Conservation (phyloP, 169 alveolate genomes). For the Blepharisma undulans region DNA sequence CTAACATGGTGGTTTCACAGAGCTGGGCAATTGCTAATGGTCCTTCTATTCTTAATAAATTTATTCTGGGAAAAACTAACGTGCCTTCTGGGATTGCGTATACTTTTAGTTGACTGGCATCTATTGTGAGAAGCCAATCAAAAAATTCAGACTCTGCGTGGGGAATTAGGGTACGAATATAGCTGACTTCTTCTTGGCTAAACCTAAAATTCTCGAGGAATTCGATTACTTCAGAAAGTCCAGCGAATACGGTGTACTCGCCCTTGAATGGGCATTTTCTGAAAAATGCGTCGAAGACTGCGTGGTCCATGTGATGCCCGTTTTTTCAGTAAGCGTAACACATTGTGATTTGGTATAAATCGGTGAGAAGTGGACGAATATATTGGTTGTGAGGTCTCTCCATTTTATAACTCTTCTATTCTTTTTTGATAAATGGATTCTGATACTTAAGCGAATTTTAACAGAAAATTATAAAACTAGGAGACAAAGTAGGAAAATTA, state of each 20-base stretch:
- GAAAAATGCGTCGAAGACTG: slow-evolving; percentile 87
- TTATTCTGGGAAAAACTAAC: slow-evolving; percentile 86
- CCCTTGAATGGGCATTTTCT: slow-evolving; percentile 91
- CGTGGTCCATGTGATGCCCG: slow-evolving; percentile 73
- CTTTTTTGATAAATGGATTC: not conserved
- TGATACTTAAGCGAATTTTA: not conserved
- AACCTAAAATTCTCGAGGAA: slow-evolving; percentile 76
- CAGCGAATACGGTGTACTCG: slow-evolving; percentile 80
- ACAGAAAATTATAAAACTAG: no score
- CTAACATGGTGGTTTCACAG: slow-evolving; percentile 87
- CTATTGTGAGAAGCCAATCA: slow-evolving; percentile 66
- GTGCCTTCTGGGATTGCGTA: slow-evolving; percentile 77
- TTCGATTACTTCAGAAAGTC: slow-evolving; percentile 80
- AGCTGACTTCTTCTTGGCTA: slow-evolving; percentile 77
- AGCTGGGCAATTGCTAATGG: slow-evolving; percentile 86
- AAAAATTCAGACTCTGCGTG: slow-evolving; percentile 66
- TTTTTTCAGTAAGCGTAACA: slow-evolving; percentile 65
- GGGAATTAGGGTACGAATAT: slow-evolving; percentile 55
- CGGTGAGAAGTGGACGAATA: slow-evolving; percentile 63
- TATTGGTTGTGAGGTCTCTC: slow-evolving; percentile 1
- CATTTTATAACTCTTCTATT: not conserved
- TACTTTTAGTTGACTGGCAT: slow-evolving; percentile 57
- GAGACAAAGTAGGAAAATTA: no score
- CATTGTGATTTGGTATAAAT: slow-evolving; percentile 72
- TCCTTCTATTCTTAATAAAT: slow-evolving; percentile 87